Conservation (phyloP, 345 rosid genomes). For the Gossypium rotundifolium region DNA sequence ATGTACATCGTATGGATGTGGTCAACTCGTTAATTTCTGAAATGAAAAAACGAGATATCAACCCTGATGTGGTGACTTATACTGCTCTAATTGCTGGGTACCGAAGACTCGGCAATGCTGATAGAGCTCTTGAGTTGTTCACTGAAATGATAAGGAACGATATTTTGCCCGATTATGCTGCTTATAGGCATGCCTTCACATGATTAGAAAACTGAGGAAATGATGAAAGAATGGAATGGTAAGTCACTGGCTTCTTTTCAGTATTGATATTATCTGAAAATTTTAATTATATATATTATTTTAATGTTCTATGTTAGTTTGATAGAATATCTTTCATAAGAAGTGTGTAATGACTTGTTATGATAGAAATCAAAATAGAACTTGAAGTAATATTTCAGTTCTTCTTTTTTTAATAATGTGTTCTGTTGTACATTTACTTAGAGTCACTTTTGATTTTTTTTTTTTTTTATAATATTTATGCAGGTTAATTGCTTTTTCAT, state of each 20-base stretch:
- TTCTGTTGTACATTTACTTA: neutral
- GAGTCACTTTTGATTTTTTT: neutral
- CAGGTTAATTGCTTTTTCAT: neutral
- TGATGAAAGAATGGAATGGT: neutral
- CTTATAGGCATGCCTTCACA: neutral
- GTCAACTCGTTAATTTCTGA: constrained; percentile 28
- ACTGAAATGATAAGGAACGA: constrained; percentile 38
- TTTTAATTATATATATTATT: neutral
- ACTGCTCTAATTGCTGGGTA: constrained; percentile 36
- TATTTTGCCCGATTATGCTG: constrained; percentile 26
- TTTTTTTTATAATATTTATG: neutral
- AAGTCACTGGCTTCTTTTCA: neutral
- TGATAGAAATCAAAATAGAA: neutral
- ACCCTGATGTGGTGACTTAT: constrained; percentile 40
- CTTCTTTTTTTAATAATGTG: neutral
- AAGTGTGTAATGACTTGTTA: neutral
- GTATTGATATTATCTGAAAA: neutral
- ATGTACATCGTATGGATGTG: constrained; percentile 37
- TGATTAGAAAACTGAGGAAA: neutral
- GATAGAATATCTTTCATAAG: neutral
- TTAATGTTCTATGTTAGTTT: neutral
- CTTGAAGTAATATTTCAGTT: neutral
- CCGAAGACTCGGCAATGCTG: constrained; percentile 23
- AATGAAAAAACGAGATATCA: constrained; percentile 31
- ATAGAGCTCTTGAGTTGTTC: constrained; percentile 28